Percentiles rank a stretch among this genome's conserved stretches.
Evolutionary conservation across 805 yeast genomes (phyloP).

Genomic region (Saccharomycopsis schoenii): DNA sequence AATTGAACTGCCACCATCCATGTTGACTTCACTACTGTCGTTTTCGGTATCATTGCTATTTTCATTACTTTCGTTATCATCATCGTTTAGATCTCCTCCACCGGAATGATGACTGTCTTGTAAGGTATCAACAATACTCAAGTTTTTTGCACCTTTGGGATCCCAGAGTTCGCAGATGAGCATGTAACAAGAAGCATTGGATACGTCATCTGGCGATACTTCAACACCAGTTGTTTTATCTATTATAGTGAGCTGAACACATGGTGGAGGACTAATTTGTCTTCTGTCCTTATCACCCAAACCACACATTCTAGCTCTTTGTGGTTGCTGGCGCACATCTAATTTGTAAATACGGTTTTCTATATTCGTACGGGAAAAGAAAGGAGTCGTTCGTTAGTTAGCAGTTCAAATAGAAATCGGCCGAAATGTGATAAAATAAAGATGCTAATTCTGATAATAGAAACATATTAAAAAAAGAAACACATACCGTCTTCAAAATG

Average conservation of each 20-base stretch:
- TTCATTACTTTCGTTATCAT: constrained; percentile 7
- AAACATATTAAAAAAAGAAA: background rate
- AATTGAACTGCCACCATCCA: background rate
- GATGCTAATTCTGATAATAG: no score
- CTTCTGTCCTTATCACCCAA: constrained; percentile 33
- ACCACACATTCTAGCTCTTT: constrained; percentile 39
- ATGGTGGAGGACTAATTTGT: constrained; percentile 28
- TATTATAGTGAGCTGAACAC: constrained; percentile 21
- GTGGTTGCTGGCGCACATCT: constrained; percentile 33
- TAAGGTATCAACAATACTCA: constrained; percentile 18
- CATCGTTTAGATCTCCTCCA: constrained; percentile 12
- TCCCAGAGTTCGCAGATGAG: constrained; percentile 34
- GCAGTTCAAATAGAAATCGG: no score
- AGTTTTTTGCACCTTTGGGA: constrained; percentile 23
- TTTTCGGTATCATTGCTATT: background rate
- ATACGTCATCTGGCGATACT: constrained; percentile 23
- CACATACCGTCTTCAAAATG: background rate
- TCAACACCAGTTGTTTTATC: constrained; percentile 22
- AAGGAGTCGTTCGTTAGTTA: no score
- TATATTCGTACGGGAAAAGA: background rate
- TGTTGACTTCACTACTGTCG: background rate
- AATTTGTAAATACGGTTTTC: constrained; percentile 21
- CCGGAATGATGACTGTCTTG: constrained; percentile 14
- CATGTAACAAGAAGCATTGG: constrained; percentile 27
- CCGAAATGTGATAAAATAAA: no score